phyloP scores from a whole-genome alignment of 2,329 filamentous ascomycete species.

The Penicillium vulpinum region DNA sequence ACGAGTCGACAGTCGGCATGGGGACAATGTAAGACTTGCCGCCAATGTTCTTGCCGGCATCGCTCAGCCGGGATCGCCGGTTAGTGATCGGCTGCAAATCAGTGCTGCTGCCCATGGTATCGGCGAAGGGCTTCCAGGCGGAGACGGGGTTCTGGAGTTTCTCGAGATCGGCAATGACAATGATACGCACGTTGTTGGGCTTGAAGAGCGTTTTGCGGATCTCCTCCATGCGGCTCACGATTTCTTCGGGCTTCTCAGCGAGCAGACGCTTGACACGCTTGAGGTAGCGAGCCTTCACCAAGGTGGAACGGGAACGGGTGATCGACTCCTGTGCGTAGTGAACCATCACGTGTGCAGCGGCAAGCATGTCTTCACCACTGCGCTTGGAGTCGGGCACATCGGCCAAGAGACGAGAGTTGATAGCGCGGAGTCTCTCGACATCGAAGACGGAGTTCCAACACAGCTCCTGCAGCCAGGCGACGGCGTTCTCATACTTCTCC shows the following conservation, averaged over 20 bases:
- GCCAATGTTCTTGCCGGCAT: conserved; percentile 73
- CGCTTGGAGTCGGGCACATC: conserved; percentile 93
- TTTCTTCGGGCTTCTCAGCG: conserved; percentile 69
- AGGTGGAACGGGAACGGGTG: conserved; percentile 72
- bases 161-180: conserved; percentile 78
- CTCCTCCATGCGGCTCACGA: conserved; percentile 74
- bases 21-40: conserved; percentile 76
- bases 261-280: conserved; percentile 81
- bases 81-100: conserved; percentile 70
- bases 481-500: conserved; percentile 78
- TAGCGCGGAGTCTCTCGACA: conserved; percentile 61
- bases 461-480: conserved; percentile 81
- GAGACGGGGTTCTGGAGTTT: conserved; percentile 74
- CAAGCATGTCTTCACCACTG: conserved; percentile 66
- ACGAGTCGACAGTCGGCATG: conserved; percentile 90
- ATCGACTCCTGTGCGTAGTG: conserved; percentile 77
- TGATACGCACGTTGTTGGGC: conserved; percentile 79
- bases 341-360: conserved; percentile 69
- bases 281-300: conserved; percentile 85
- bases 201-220: conserved; percentile 75
- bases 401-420: conserved; percentile 77
- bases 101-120: conserved; percentile 53
- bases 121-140: conserved; percentile 69
- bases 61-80: conserved; percentile 69
- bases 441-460: conserved; percentile 91